Base-by-base conservation (phyloP, 352 stramenopile genomes). In the Phytopythium delawarense region DNA sequence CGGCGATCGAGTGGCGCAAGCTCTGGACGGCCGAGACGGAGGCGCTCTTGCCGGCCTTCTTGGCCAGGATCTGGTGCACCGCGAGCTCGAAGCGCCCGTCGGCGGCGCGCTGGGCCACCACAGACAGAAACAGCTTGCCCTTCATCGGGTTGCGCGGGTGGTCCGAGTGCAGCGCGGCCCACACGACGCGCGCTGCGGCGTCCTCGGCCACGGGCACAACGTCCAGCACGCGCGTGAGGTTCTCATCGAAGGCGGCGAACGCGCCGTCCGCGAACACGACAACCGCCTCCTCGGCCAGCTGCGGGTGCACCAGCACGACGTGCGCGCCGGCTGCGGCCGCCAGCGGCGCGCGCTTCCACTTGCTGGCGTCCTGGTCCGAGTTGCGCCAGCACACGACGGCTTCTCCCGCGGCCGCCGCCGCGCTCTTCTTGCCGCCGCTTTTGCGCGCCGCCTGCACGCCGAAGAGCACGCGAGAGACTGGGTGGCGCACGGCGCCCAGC, bases 221-320 rank as follows among this genome's bases (percentile, higher is more conserved):
- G 25, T 79, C 72, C 34, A 89, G 62, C 46, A 71, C 69, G 52
- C 66, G 64, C 18, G 59, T 57, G 30, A 89, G 63, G 58, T 79
- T 74, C 52, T 88, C 76, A 44, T 89, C 74, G 45, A 81, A 88
- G 40, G 72, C 67, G 7, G 73, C 76, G 35, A 92, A 87, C 2
- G 70, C 73, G 42, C 77, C 84, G 65, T 90, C 78, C 35, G 79
- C 65, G 52, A 85, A 89, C 59, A 91, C 79, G 42, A 90, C 78
- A 1, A 90, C 51, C 12, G 78, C 72, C n/a, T 89, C 84, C 23
- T 88, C 70, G 16, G 72, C 68, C 32, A 92, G 63, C 34, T 86
- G 77, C 32, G 80, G 68, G 61, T 92, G 84, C 49, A 86, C 75
- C 50, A 89, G 77, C 52, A 92, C 56, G 28, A 70, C 66, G 56